Evolutionary conservation across 148 eudicot species (phyloP).

Genomic region (Rheum nobile): DNA sequence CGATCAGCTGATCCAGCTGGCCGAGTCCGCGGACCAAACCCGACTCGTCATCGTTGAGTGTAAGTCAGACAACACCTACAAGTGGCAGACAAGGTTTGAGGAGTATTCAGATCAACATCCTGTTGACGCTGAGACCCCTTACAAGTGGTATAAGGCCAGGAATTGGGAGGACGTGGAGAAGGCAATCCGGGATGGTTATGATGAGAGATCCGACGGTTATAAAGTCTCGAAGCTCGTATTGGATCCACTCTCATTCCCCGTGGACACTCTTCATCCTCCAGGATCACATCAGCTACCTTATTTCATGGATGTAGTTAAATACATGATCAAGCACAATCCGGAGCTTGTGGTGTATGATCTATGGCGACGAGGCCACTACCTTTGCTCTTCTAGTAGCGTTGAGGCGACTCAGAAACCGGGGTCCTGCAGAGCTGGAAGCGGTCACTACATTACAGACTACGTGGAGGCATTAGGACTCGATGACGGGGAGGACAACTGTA

Average conservation of each 20-base stretch:
- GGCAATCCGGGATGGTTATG: not conserved
- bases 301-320: not conserved
- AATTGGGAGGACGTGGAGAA: not conserved
- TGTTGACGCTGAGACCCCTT: not conserved
- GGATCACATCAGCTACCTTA: too few species aligned
- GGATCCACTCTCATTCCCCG: not conserved
- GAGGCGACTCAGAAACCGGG: not conserved
- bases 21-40: not conserved
- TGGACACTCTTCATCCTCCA: too few species aligned
- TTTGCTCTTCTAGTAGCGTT: too few species aligned
- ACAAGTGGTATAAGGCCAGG: not conserved
- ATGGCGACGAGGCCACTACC: not conserved
- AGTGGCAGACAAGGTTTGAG: not conserved
- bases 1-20: not conserved
- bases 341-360: not conserved
- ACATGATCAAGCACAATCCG: not conserved
- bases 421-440: not conserved
- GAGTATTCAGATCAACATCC: not conserved
- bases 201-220: not conserved
- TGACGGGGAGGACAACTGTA: not conserved
- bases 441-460: not conserved
- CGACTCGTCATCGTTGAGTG: not conserved
- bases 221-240: not conserved
- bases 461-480: not conserved
- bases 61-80: not conserved